These are phyloP conservation scores for Spongiforma sp. DNA, from an alignment of 1,284 basidiomycete genomes.

Conservation along the genomic window DNA sequence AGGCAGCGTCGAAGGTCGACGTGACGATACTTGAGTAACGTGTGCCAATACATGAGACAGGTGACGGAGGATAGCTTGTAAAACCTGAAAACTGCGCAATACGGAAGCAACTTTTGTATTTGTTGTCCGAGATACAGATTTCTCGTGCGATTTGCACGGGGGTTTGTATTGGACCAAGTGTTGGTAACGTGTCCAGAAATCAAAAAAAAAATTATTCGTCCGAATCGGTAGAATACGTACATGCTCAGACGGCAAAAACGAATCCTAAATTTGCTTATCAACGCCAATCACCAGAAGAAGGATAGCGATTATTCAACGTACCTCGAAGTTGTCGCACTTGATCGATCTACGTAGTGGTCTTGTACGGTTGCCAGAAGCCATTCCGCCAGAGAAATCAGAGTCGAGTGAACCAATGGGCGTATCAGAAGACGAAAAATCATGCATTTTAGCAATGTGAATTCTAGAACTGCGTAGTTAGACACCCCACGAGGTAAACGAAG, in stretches of 20 bases:
- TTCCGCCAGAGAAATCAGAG: not conserved
- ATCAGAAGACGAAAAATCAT: not conserved
- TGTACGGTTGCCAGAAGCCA: not conserved
- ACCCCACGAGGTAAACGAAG: slow-evolving; percentile 27
- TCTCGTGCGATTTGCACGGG: not conserved
- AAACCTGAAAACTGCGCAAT: slow-evolving; percentile 5
- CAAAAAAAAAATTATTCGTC: slow-evolving; percentile 4
- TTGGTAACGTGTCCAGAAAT: not conserved
- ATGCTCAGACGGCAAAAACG: slow-evolving; percentile 1
- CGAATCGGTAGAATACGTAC: not conserved
- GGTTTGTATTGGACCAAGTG: not conserved
- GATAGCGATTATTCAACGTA: not conserved
- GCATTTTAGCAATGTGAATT: too few species aligned
- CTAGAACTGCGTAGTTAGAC: slow-evolving; percentile 21
- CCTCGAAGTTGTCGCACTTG: slow-evolving; percentile 4
- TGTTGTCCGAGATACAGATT: not conserved
- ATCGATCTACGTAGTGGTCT: not conserved
- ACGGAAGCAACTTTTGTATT: not conserved
- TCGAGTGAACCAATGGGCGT: slow-evolving; percentile 5
- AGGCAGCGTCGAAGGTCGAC: not conserved
- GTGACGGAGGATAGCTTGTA: slow-evolving; percentile 5
- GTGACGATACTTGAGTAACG: not conserved
- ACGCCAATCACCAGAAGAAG: not conserved
- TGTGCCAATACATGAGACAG: slow-evolving; percentile 4
- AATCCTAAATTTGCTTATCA: slow-evolving; percentile 15